A percentile compares a stretch with the other conserved stretches of the same genome.
Conservation (phyloP, 495 filamentous ascomycete genomes). For the Penicillium silybi region DNA sequence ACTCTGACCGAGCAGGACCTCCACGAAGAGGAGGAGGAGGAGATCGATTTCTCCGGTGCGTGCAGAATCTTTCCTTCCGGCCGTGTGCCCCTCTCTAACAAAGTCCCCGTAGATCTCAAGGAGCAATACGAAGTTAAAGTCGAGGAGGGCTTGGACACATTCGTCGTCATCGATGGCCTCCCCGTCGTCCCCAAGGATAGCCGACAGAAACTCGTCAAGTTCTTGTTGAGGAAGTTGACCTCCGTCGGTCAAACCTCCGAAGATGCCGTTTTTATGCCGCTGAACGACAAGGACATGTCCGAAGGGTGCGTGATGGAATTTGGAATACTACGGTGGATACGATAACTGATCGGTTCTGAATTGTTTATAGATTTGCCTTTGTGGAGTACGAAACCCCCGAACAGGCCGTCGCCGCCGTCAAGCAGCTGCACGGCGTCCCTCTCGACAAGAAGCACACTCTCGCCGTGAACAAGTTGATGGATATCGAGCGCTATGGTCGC, state of each 20-base stretch:
- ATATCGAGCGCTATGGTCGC: slow-evolving; percentile 91
- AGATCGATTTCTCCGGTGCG: slow-evolving; percentile 84
- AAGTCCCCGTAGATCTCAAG: slow-evolving; percentile 61
- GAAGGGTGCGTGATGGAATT: slow-evolving; percentile 62
- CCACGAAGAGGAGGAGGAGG: slow-evolving; percentile 82
- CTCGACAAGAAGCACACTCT: slow-evolving; percentile 96
- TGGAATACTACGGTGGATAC: background rate
- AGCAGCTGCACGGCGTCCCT: slow-evolving; percentile 73
- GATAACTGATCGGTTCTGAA: slow-evolving; percentile 9
- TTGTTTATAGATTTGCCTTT: slow-evolving; percentile 70
- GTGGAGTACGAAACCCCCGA: slow-evolving; percentile 93
- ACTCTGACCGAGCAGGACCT: slow-evolving; percentile 74
- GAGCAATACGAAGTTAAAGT: slow-evolving; percentile 93
- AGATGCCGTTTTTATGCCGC: slow-evolving; percentile 87
- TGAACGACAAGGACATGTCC: slow-evolving; percentile 75
- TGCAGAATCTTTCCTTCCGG: slow-evolving; percentile 16
- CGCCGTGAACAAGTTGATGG: slow-evolving; percentile 94
- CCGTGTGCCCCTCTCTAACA: slow-evolving; percentile 31
- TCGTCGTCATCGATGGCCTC: slow-evolving; percentile 91
- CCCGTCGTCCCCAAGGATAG: slow-evolving; percentile 78
- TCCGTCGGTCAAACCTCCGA: slow-evolving; percentile 78
- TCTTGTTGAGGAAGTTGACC: slow-evolving; percentile 85
- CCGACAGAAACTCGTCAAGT: slow-evolving; percentile 88
- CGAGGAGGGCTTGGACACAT: slow-evolving; percentile 92
- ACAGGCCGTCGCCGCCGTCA: slow-evolving; percentile 82